Conservation (phyloP, 1,284 basidiomycete species). For the Ustilago trichophora region DNA sequence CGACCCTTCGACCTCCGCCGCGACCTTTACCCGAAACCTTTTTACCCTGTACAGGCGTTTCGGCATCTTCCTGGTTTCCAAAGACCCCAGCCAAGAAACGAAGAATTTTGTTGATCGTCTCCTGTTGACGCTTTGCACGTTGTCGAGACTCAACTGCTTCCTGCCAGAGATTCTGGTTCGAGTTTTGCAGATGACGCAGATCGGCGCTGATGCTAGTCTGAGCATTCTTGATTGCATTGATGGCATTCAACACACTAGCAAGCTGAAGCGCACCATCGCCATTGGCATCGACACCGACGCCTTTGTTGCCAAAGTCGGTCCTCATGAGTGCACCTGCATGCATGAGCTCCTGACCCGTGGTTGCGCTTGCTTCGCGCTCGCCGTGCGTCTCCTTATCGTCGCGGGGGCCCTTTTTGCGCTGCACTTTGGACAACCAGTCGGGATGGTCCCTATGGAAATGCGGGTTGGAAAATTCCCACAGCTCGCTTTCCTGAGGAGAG, state of each 20-base stretch:
- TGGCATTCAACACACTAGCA: conserved; percentile 76
- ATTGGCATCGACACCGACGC: conserved; percentile 1
- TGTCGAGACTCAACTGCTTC: conserved; percentile 83
- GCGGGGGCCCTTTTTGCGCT: conserved; percentile 72
- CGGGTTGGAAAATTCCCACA: conserved; percentile 92
- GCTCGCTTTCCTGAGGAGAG: conserved; percentile 75
- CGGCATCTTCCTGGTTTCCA: conserved; percentile 71
- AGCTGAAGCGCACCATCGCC: conserved; percentile 51
- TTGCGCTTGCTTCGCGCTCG: conserved; percentile 20
- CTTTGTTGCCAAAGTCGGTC: conserved; percentile 39
- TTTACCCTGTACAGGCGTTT: conserved; percentile 18
- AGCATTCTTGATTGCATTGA: conserved; percentile 87
- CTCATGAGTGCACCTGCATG: conserved; percentile 47
- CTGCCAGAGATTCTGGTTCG: conserved; percentile 90
- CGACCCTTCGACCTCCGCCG: conserved; percentile 58
- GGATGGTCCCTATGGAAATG: conserved; percentile 89
- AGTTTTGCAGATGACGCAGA: conserved; percentile 84
- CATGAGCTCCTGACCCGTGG: conserved; percentile 37
- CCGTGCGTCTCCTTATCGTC: conserved; percentile 46
- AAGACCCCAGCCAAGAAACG: conserved; percentile 94
- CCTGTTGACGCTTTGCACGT: conserved; percentile 87
- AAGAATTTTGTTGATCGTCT: conserved; percentile 95
- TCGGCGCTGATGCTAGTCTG: conserved; percentile 89
- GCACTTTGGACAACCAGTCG: conserved; percentile 87
- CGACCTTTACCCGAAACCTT: conserved; percentile 37